A percentile compares a stretch with the other conserved stretches of the same genome.
Conservation (phyloP, 2,329 filamentous ascomycete species). For the Fusarium redolens region DNA sequence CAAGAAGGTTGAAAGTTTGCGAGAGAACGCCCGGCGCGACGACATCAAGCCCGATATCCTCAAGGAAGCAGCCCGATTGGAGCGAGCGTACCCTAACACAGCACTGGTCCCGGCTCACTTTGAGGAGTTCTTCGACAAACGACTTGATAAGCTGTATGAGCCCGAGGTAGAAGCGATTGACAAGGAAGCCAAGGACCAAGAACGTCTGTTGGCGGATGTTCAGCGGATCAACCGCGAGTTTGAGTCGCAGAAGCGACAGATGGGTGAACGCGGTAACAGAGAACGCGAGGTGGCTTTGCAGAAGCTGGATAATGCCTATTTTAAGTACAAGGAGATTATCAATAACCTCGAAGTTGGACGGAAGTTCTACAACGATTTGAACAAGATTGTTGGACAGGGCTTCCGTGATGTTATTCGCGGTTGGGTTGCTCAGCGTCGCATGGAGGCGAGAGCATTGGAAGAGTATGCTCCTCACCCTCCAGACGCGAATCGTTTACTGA, state of each 20-base stretch:
- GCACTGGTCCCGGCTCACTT: slow-evolving; percentile 90
- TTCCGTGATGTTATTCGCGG: slow-evolving; percentile 83
- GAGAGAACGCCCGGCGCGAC: slow-evolving; percentile 83
- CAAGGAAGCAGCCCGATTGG: slow-evolving; percentile 83
- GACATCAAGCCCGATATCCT: slow-evolving; percentile 90
- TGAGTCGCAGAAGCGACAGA: slow-evolving; percentile 73
- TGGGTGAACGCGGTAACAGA: slow-evolving; percentile 68
- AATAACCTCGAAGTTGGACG: slow-evolving; percentile 90
- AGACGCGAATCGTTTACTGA: slow-evolving; percentile 5
- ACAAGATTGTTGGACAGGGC: slow-evolving; percentile 80
- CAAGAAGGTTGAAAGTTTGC: slow-evolving; percentile 81
- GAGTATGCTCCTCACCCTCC: slow-evolving; percentile 61
- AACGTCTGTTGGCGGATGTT: slow-evolving; percentile 75
- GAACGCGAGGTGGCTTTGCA: slow-evolving; percentile 91
- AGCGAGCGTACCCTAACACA: slow-evolving; percentile 86
- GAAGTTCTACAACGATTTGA: slow-evolving; percentile 97
- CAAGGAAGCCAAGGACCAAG: slow-evolving; percentile 81
- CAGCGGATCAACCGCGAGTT: slow-evolving; percentile 83
- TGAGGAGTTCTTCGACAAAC: slow-evolving; percentile 87
- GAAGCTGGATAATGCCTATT: slow-evolving; percentile 87
- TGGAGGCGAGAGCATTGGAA: slow-evolving; percentile 84
- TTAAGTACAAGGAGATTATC: slow-evolving; percentile 96
- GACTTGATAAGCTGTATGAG: slow-evolving; percentile 81
- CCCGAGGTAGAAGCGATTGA: slow-evolving; percentile 76
- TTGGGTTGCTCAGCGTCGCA: slow-evolving; percentile 83